phyloP scores from a whole-genome alignment of 441 rosid genomes.

The California macrophylla region DNA sequence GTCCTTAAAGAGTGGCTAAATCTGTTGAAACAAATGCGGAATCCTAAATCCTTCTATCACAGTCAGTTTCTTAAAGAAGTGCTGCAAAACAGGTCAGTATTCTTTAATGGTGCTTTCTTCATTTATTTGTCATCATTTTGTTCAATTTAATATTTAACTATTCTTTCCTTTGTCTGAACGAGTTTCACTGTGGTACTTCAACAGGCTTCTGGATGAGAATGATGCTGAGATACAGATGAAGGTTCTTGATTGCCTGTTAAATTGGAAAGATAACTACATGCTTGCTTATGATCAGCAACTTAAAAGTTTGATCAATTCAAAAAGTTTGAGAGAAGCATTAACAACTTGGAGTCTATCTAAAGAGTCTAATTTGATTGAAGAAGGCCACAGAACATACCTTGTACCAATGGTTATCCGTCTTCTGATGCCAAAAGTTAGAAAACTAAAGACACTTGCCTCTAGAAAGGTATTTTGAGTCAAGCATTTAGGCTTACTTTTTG shows the following conservation, averaged over 20 bases:
- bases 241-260: slow-evolving; percentile 79
- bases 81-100: slow-evolving; percentile 59
- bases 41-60: slow-evolving; percentile 46
- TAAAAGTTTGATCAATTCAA: slow-evolving; percentile 67
- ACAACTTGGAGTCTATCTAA: slow-evolving; percentile 79
- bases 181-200: slow-evolving; percentile 20
- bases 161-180: slow-evolving; percentile 8
- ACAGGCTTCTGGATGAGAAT: slow-evolving; percentile 82
- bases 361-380: slow-evolving; percentile 50
- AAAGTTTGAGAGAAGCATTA: slow-evolving; percentile 71
- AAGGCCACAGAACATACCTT: slow-evolving; percentile 52
- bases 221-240: slow-evolving; percentile 71
- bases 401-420: slow-evolving; percentile 58
- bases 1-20: slow-evolving; percentile 79
- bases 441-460: slow-evolving; percentile 66
- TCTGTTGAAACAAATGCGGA: slow-evolving; percentile 65
- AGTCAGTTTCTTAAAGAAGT: slow-evolving; percentile 67
- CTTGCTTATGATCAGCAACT: slow-evolving; percentile 68
- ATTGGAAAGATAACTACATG: slow-evolving; percentile 69
- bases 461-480: slow-evolving; percentile 50
- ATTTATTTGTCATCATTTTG: background rate
- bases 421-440: slow-evolving; percentile 83
- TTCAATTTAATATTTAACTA: too few relatives aligned
- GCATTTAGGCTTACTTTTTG: background rate
- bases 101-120: slow-evolving; percentile 9